Evolutionary conservation across 352 stramenopile genomes (phyloP).

Genomic region (Paralagenidium karlingii): DNA sequence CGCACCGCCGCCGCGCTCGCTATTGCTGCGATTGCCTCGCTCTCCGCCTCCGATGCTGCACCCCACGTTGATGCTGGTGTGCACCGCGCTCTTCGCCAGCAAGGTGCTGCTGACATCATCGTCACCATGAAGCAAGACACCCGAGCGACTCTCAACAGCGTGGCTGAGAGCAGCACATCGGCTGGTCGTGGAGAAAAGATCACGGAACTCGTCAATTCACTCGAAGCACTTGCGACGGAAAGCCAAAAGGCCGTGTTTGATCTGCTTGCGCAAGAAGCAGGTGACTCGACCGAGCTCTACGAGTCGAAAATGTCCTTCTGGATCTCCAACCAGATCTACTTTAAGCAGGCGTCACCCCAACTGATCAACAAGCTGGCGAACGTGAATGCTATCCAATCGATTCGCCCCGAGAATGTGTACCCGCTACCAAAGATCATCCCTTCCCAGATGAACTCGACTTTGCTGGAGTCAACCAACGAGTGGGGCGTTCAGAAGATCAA

Average conservation of each 20-base stretch:
- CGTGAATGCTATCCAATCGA: conserved; percentile 13
- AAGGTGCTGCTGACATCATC: conserved; percentile 8
- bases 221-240: conserved; percentile 1
- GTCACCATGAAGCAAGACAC: conserved; percentile 9
- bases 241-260: conserved; percentile 3
- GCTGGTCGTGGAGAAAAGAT: conserved; percentile 11
- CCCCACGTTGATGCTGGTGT: conserved; percentile 6
- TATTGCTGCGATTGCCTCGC: neutral
- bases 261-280: conserved; percentile 4
- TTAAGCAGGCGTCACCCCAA: conserved; percentile 23
- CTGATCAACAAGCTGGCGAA: conserved; percentile 25
- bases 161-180: too few relatives aligned
- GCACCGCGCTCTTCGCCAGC: conserved; percentile 10
- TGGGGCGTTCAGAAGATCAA: conserved; percentile 29
- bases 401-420: conserved; percentile 13
- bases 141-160: conserved; percentile 2
- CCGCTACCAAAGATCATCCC: neutral
- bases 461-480: conserved; percentile 9
- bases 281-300: neutral
- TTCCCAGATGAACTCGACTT: neutral
- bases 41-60: neutral
- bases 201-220: conserved; percentile 5
- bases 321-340: conserved; percentile 48
- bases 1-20: neutral
- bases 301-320: conserved; percentile 13